Base-by-base conservation (phyloP, 306 rosid genomes). In the Vicia sativa region DNA sequence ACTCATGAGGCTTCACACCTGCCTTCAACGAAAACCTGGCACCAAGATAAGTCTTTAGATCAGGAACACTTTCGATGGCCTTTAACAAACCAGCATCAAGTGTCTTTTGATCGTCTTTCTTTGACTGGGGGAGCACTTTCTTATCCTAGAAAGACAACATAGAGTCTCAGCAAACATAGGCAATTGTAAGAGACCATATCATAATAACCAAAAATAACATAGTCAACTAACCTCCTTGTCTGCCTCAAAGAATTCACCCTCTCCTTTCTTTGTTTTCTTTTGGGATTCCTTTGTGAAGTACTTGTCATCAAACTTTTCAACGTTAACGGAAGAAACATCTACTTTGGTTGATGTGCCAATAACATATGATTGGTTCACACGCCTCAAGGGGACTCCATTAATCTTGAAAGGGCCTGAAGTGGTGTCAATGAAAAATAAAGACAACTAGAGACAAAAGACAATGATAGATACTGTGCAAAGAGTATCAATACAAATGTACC, bases 21-120 rank as follows among this genome's bases (percentile, higher is more conserved):
- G 56, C 14, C 50, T 73, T 73, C 72, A 73, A 54, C 25, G 78
- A 73, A 73, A 73, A 88, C 87, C 96, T 80, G 0, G 95, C 88
- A 43, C 85, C 86, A 41, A 90, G 72, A 67, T 90, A 90, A 18
- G 88, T 54, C 78, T 85, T 85, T 81, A 90, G 77, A 4, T 87
- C 95, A 2, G 95, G 76, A 48, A 85, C 96, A 64, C 73, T 80
- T 65, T 87, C 88, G 0, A 90, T 81, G 71, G 88, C 77, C 72
- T 85, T 85, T 7, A 90, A 23, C 80, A 90, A 75, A 5, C 79
- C 73, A 1, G 82, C 48, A 61, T 90, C 96, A 37, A 90, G 84
- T 8, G 68, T 52, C 69, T 89, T 89, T 72, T 90, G 96, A 62
- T 83, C 91, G 11, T 90, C 95, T 19, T 87, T 90, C 76, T 83